Evolutionary conservation across 179 eudicot species (phyloP).

Genomic region (Silene noctiflora): DNA sequence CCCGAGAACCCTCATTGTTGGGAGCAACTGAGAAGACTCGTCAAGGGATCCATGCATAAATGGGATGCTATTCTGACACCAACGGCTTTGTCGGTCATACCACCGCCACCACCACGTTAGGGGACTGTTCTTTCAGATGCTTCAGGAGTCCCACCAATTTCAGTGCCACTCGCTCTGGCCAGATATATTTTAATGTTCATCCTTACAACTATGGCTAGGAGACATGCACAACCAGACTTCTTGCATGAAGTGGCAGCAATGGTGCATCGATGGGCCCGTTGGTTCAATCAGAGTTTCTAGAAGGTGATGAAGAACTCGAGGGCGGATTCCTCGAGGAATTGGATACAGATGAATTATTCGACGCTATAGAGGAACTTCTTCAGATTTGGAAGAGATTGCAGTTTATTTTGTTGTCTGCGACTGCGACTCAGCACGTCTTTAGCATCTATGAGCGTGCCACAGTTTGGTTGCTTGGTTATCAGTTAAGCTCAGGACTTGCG

Average conservation of each 20-base stretch:
- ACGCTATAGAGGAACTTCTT: neutral
- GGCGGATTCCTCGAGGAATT: neutral
- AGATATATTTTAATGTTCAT: neutral
- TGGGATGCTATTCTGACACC: neutral
- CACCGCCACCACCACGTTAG: neutral
- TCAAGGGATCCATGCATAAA: neutral
- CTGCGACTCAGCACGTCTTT: too few relatives aligned
- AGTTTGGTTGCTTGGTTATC: too few relatives aligned
- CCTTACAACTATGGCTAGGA: neutral
- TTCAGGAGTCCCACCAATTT: neutral
- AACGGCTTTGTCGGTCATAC: neutral
- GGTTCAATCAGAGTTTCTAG: neutral
- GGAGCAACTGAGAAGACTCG: slow-evolving; percentile 3
- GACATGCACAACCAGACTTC: neutral
- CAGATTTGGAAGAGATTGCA: too few relatives aligned
- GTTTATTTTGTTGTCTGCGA: too few relatives aligned
- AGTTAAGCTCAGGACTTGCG: too few relatives aligned
- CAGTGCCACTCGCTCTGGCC: slow-evolving; percentile 1
- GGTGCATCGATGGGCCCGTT: neutral
- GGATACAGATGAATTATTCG: neutral
- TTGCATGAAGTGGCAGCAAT: neutral
- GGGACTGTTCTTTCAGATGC: neutral
- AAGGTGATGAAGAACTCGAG: neutral
- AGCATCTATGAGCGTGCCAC: too few relatives aligned
- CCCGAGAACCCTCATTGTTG: neutral